These are phyloP conservation scores for Ceratobasidium sp. DNA, from an alignment of 1,284 basidiomycete species.

Conservation along the genomic window DNA sequence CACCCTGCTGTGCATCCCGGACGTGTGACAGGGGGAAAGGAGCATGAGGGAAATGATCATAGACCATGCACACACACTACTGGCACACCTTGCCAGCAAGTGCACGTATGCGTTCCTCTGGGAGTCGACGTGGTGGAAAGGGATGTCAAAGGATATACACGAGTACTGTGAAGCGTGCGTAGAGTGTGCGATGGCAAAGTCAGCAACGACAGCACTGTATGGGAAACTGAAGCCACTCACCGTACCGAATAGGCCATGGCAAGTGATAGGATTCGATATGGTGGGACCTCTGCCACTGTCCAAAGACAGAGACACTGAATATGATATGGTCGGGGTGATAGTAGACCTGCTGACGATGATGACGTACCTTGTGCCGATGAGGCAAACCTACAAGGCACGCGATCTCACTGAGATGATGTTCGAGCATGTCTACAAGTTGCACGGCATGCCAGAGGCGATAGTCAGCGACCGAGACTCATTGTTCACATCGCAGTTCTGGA, in stretches of 20 bases:
- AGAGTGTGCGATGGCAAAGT: conserved; percentile 37
- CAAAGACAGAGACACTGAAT: conserved; percentile 50
- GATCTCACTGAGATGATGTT: conserved; percentile 57
- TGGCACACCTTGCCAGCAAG: conserved; percentile 43
- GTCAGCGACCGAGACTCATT: conserved; percentile 55
- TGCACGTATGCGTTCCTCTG: conserved; percentile 44
- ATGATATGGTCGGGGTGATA: conserved; percentile 54
- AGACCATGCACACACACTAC: conserved; percentile 12
- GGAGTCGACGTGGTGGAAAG: conserved; percentile 46
- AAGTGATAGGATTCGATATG: conserved; percentile 57
- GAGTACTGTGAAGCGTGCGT: conserved; percentile 42
- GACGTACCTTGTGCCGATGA: conserved; percentile 52
- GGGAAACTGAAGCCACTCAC: conserved; percentile 52
- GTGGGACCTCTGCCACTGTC: conserved; percentile 55
- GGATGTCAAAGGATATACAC: conserved; percentile 42
- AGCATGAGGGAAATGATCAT: conserved; percentile 33
- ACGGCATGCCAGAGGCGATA: conserved; percentile 55
- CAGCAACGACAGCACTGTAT: conserved; percentile 46
- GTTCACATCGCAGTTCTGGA: conserved; percentile 59
- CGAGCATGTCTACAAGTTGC: conserved; percentile 53
- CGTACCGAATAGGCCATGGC: conserved; percentile 53
- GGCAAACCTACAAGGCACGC: conserved; percentile 50
- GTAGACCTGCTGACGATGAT: conserved; percentile 54
- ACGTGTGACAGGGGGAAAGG: conserved; percentile 38
- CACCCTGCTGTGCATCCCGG: conserved; percentile 53